A percentile compares a stretch with the other conserved stretches of the same genome.
These are phyloP conservation scores for Monosporascus sp. DNA, from an alignment of 2,329 filamentous ascomycete species.

Conservation along the genomic window DNA sequence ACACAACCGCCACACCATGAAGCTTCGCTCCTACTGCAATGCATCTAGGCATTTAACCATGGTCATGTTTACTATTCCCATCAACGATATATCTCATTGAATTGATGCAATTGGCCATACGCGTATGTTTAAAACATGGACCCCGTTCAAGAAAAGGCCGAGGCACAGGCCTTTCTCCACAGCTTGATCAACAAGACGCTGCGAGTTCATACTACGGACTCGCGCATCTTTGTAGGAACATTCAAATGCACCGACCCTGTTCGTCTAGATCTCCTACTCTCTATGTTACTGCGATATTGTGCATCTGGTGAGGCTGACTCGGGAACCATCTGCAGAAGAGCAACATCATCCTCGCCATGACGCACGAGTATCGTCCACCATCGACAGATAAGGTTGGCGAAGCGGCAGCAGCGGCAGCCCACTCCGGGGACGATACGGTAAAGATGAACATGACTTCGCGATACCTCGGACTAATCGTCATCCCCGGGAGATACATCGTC, in stretches of 20 bases:
- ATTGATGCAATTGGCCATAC: neutral
- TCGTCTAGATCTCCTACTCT: slow-evolving; percentile 25
- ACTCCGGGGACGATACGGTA: slow-evolving; percentile 36
- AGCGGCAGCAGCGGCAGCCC: slow-evolving; percentile 24
- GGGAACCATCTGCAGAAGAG: slow-evolving; percentile 54
- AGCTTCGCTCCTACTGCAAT: neutral
- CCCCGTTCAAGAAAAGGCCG: slow-evolving; percentile 35
- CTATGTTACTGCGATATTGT: neutral
- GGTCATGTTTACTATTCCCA: neutral
- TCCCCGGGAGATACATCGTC: slow-evolving; percentile 78
- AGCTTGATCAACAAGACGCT: slow-evolving; percentile 74
- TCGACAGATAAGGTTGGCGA: slow-evolving; percentile 41
- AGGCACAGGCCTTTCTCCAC: slow-evolving; percentile 51
- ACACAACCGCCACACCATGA: no score
- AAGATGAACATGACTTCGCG: slow-evolving; percentile 73
- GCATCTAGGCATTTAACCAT: neutral
- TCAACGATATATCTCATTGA: slow-evolving; percentile 6
- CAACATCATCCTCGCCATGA: slow-evolving; percentile 80
- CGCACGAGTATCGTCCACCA: slow-evolving; percentile 85
- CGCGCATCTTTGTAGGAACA: slow-evolving; percentile 79
- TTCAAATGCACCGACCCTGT: slow-evolving; percentile 96
- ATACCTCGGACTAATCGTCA: slow-evolving; percentile 82
- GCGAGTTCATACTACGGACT: slow-evolving; percentile 74
- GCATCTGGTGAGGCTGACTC: neutral
- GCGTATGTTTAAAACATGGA: slow-evolving; percentile 8